Base-by-base conservation (phyloP, 257 asterid species). In the Cinchona pubescens region DNA sequence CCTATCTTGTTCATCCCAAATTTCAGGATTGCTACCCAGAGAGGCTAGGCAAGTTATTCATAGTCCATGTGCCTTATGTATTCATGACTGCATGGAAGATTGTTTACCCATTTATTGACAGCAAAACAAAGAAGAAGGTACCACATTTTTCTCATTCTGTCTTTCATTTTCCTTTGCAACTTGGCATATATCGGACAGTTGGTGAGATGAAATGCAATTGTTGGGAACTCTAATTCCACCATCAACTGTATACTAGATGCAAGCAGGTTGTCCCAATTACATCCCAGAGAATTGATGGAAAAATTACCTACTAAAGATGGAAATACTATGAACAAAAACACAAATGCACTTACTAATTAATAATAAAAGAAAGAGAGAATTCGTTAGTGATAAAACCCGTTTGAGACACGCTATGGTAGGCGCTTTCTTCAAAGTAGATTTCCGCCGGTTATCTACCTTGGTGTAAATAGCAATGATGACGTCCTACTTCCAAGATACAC, bases 31-130 rank as follows among this genome's bases (percentile, higher is more conserved):
- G 83, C 88, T 93, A 88, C 80, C 98, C 98, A 0, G 97, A 93
- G 90, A 88, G 98, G 88, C 92, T 93, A 62, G 95, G 96, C 51
- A 91, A 88, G 87, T 35, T 88, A 80, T 82, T 85, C 63, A 82
- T 91, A 53, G 84, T 91, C 77, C 91, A 91, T 65, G 96, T 80
- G 59, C 97, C 98, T 69, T 91, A 86, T 78, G 40, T 91, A 72
- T 91, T 91, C 86, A 91, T 88, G 97, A 88, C 91, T 10, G 97
- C 93, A 0, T 93, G 98, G 97, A 93, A 93, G 83, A 89, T 85
- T 83, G 81, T 93, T 76, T 88, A 90, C 86, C 97, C 96, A 3
- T 91, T 93, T 62, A 89, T 93, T 35, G 98, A 93, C 88, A 82
- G 81, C 72, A 91, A 89, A 82, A 93, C 98, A 0, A 91, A 82